These are phyloP conservation scores for Fusarium ambrosium DNA, from an alignment of 2,329 filamentous ascomycete species.

Conservation along the genomic window DNA sequence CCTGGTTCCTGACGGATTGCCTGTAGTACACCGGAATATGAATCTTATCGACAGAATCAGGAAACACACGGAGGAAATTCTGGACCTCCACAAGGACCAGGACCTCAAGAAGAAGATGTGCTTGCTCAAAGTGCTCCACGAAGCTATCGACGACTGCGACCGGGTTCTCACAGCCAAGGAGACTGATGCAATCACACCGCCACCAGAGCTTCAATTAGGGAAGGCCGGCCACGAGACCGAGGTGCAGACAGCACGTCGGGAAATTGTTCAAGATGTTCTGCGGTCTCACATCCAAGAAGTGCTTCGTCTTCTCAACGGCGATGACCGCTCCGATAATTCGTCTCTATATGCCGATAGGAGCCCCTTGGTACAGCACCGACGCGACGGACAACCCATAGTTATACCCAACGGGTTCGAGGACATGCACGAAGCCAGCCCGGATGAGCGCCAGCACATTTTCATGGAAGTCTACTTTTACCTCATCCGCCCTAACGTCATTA, in stretches of 20 bases:
- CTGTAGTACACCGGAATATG: slow-evolving; percentile 32
- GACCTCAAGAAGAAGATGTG: slow-evolving; percentile 47
- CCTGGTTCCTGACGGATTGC: slow-evolving; percentile 46
- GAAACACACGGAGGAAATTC: slow-evolving; percentile 44
- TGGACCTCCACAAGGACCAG: slow-evolving; percentile 40
- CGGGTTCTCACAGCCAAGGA: slow-evolving; percentile 56
- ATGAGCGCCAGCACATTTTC: slow-evolving; percentile 64
- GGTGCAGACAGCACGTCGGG: slow-evolving; percentile 47
- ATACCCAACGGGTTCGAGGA: slow-evolving; percentile 56
- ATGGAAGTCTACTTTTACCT: slow-evolving; percentile 66
- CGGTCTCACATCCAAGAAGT: slow-evolving; percentile 65
- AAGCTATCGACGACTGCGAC: slow-evolving; percentile 58
- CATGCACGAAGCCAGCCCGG: slow-evolving; percentile 61
- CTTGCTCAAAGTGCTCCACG: slow-evolving; percentile 56
- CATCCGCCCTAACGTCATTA: slow-evolving; percentile 58
- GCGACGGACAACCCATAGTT: slow-evolving; percentile 23
- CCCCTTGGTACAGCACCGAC: slow-evolving; percentile 25
- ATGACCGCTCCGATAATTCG: slow-evolving; percentile 47
- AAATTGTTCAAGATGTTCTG: slow-evolving; percentile 60
- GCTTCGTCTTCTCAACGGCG: slow-evolving; percentile 60
- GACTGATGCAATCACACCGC: slow-evolving; percentile 29
- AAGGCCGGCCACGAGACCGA: slow-evolving; percentile 24
- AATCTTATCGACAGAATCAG: slow-evolving; percentile 44
- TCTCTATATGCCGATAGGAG: slow-evolving; percentile 39
- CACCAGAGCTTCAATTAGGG: slow-evolving; percentile 14